A percentile compares a stretch with the other conserved stretches of the same genome.
Conservation (phyloP, 2,329 filamentous ascomycete species). For the Mycosphaerelloides madeirae region DNA sequence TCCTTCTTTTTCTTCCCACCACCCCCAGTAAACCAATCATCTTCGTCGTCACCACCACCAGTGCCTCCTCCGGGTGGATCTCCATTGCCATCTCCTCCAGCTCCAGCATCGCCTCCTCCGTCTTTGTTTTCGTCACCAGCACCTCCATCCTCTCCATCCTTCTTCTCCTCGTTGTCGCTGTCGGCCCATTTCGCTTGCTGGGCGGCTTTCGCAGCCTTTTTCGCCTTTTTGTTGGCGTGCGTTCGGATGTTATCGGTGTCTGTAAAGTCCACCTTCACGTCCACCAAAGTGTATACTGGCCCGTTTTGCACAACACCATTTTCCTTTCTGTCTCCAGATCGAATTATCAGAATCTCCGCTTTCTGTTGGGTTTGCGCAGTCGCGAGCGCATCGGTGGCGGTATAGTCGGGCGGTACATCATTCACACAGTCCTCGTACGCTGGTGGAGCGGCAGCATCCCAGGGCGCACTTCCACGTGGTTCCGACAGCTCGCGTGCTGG, state of each 20-base stretch:
- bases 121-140: conserved; percentile 32
- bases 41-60: conserved; percentile 32
- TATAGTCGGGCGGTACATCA: conserved; percentile 45
- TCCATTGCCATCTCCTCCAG: conserved; percentile 25
- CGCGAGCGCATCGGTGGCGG: conserved; percentile 22
- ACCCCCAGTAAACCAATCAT: conserved; percentile 30
- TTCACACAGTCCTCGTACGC: conserved; percentile 41
- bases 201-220: conserved; percentile 36
- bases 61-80: conserved; percentile 29
- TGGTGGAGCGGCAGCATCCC: conserved; percentile 31
- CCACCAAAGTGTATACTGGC: conserved; percentile 8
- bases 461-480: conserved; percentile 7
- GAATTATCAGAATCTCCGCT: conserved; percentile 4
- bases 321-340: too few species aligned
- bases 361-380: conserved; percentile 7
- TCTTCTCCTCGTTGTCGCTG: conserved; percentile 45
- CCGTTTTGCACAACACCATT: too few species aligned
- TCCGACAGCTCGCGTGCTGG: conserved; percentile 19
- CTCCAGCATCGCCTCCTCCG: conserved; percentile 28
- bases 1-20: conserved; percentile 37
- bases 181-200: conserved; percentile 40
- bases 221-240: conserved; percentile 52
- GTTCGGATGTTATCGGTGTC: conserved; percentile 47
- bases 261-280: conserved; percentile 52
- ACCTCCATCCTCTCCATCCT: conserved; percentile 31